Percentiles rank a stretch among this genome's conserved stretches.
Conservation (phyloP, 2,329 filamentous ascomycete species). For the Xylaria sp. region DNA sequence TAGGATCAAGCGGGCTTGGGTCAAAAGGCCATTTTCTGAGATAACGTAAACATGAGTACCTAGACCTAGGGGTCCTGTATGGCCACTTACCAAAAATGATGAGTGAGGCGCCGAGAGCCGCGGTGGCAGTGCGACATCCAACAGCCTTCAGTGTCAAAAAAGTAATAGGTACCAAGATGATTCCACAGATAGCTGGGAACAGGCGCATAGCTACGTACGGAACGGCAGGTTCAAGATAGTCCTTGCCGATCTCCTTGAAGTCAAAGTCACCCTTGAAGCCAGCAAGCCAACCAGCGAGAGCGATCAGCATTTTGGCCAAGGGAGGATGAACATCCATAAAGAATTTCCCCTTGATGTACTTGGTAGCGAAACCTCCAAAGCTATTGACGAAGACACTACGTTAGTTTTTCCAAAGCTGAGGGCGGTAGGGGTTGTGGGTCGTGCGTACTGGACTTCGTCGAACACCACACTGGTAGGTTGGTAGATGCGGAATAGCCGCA, state of each 20-base stretch:
- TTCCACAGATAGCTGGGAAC: constrained; percentile 86
- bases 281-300: constrained; percentile 90
- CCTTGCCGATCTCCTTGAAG: constrained; percentile 99
- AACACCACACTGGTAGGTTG: constrained; percentile 97
- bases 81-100: constrained; percentile 82
- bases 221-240: constrained; percentile 92
- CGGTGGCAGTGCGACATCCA: constrained; percentile 86
- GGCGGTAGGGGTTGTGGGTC: neutral
- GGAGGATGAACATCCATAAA: constrained; percentile 99
- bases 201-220: constrained; percentile 98
- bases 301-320: constrained; percentile 94
- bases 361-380: constrained; percentile 96
- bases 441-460: constrained; percentile 94
- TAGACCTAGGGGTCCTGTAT: neutral
- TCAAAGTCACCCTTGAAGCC: constrained; percentile 96
- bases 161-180: constrained; percentile 87
- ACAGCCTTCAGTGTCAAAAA: constrained; percentile 92
- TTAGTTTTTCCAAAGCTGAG: constrained; percentile 17
- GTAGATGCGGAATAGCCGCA: constrained; percentile 94
- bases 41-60: constrained; percentile 37
- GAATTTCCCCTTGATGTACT: constrained; percentile 99
- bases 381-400: constrained; percentile 51
- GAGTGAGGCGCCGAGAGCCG: constrained; percentile 80
- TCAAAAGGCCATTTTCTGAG: constrained; percentile 90
- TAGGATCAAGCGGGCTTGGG: constrained; percentile 92